phyloP scores from a whole-genome alignment of 371 early-diverging fungal genomes.

The Nosema granulosis region DNA sequence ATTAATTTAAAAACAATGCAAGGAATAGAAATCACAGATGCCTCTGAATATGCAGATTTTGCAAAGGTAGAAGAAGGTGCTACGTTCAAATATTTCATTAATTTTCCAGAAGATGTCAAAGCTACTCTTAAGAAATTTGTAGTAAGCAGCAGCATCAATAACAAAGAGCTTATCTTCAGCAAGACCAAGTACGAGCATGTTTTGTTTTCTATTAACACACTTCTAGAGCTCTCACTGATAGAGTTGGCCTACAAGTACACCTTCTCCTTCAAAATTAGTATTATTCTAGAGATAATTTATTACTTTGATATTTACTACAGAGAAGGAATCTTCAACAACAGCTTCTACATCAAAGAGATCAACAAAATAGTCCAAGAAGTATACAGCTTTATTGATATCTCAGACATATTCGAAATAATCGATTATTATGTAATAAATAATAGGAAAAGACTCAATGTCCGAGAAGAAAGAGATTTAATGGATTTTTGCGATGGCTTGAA shows the following conservation, averaged over 20 bases:
- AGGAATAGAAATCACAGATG: background rate
- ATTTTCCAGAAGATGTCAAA: background rate
- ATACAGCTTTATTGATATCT: background rate
- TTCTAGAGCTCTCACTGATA: constrained; percentile 22
- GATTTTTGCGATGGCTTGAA: constrained; percentile 39
- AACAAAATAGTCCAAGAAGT: constrained; percentile 33
- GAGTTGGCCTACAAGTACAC: constrained; percentile 6
- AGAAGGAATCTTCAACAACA: constrained; percentile 45
- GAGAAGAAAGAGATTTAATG: constrained; percentile 36
- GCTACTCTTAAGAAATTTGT: constrained; percentile 24
- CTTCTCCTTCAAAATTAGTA: constrained; percentile 17
- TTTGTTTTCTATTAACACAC: constrained; percentile 37
- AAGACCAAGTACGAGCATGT: constrained; percentile 39
- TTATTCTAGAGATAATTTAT: constrained; percentile 54
- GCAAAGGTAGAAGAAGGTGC: background rate
- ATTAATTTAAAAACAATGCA: background rate
- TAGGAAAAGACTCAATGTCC: constrained; percentile 31
- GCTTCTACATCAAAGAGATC: constrained; percentile 49
- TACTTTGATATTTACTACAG: constrained; percentile 62
- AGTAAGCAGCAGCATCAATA: constrained; percentile 29
- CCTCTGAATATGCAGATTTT: background rate
- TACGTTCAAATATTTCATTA: background rate
- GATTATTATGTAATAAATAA: constrained; percentile 50
- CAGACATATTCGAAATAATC: constrained; percentile 1
- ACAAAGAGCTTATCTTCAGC: constrained; percentile 22